These are phyloP conservation scores for Elongisporangium undulatum DNA, from an alignment of 352 stramenopile species.

Conservation along the genomic window DNA sequence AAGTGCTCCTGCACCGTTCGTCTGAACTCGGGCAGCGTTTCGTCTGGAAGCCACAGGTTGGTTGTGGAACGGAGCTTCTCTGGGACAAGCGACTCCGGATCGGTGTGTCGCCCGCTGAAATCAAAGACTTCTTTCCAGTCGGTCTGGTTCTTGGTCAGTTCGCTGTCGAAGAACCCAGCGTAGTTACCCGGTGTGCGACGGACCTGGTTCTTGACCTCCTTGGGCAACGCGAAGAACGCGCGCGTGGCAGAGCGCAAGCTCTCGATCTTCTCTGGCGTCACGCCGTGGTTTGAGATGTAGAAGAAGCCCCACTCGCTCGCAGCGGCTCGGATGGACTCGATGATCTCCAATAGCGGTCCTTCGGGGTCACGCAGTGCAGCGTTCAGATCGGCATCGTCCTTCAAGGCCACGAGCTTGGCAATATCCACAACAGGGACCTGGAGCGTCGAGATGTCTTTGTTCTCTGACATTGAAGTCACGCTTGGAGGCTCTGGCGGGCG, in stretches of 20 bases:
- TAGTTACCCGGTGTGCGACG: conserved; percentile 65
- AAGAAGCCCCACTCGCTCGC: conserved; percentile 86
- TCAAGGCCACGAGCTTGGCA: conserved; percentile 13
- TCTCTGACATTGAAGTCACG: background rate
- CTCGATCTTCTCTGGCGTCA: conserved; percentile 41
- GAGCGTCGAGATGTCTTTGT: background rate
- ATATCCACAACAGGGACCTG: conserved; percentile 26
- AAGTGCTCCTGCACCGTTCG: conserved; percentile 15
- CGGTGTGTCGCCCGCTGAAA: conserved; percentile 17
- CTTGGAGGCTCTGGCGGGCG: background rate
- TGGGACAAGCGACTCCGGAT: conserved; percentile 22
- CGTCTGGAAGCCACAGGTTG: conserved; percentile 59
- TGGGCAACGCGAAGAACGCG: conserved; percentile 69
- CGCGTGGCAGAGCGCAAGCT: conserved; percentile 41
- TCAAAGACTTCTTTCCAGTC: conserved; percentile 88
- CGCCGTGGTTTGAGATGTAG: conserved; percentile 74
- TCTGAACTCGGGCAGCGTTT: conserved; percentile 37
- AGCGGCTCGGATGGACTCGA: conserved; percentile 31
- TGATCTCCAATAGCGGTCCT: conserved; percentile 11
- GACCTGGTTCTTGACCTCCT: conserved; percentile 35
- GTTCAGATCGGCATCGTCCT: conserved; percentile 15
- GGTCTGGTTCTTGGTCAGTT: conserved; percentile 86
- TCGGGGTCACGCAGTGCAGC: background rate
- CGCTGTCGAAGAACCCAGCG: conserved; percentile 87
- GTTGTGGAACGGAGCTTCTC: conserved; percentile 77